Conservation (phyloP, 345 rosid genomes). For the Trapa bicornis region DNA sequence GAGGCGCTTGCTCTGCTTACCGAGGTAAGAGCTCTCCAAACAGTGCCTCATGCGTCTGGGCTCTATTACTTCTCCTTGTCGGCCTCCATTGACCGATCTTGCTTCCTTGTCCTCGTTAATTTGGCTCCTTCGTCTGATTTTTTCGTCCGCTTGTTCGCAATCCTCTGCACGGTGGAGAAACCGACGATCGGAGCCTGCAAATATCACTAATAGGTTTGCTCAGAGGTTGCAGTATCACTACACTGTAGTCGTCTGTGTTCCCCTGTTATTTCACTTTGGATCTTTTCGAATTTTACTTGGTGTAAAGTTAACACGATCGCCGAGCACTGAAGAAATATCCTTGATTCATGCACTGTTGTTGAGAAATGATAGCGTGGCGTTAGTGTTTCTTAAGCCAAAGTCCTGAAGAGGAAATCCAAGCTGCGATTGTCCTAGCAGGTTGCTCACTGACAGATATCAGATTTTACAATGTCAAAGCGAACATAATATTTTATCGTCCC, state of each 20-base stretch:
- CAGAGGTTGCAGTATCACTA: neutral
- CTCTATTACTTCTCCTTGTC: neutral
- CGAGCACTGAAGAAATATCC: too few relatives aligned
- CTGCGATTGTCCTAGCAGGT: too few relatives aligned
- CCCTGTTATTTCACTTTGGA: neutral
- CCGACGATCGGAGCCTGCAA: neutral
- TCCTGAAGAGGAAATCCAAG: too few relatives aligned
- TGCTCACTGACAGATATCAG: too few relatives aligned
- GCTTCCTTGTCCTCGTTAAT: neutral
- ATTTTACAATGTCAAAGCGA: too few relatives aligned
- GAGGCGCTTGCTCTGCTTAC: neutral
- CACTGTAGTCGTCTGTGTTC: neutral
- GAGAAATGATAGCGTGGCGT: too few relatives aligned
- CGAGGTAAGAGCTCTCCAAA: neutral
- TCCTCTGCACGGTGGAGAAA: neutral
- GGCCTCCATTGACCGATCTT: neutral
- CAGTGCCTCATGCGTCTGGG: neutral
- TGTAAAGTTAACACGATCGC: too few relatives aligned
- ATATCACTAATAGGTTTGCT: neutral
- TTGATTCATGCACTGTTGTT: too few relatives aligned
- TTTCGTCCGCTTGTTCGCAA: neutral
- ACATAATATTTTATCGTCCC: neutral
- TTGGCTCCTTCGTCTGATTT: neutral
- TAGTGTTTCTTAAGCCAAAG: too few relatives aligned
- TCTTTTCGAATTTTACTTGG: too few relatives aligned